Percentiles rank a stretch among this genome's conserved stretches.
Conservation (phyloP, 2,329 filamentous ascomycete species). For the Arthrobotrys sinensis region DNA sequence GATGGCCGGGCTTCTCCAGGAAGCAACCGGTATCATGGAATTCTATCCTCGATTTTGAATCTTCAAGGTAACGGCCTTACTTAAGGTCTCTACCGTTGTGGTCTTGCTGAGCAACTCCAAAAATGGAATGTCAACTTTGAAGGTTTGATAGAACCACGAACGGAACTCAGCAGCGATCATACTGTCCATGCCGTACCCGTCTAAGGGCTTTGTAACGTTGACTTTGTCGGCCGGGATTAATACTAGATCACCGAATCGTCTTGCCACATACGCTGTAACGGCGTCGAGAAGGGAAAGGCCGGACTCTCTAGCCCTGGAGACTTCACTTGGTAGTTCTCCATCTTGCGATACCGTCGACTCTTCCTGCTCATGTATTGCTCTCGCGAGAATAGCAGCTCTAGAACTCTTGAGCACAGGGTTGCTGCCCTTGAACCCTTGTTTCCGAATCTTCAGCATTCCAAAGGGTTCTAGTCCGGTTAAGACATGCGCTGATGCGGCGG, state of each 20-base stretch:
- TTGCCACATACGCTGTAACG: conserved; percentile 5
- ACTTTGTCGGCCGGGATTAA: conserved; percentile 29
- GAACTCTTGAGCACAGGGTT: conserved; percentile 5
- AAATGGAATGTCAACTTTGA: conserved; percentile 67
- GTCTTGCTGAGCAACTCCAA: conserved; percentile 61
- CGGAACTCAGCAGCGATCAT: conserved; percentile 69
- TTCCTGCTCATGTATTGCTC: conserved; percentile 27
- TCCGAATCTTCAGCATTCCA: background rate
- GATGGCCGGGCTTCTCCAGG: no score
- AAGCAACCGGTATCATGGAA: no score
- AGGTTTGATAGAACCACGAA: conserved; percentile 66
- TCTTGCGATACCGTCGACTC: background rate
- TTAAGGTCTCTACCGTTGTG: conserved; percentile 65
- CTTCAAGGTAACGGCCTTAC: conserved; percentile 1
- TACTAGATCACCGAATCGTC: conserved; percentile 10
- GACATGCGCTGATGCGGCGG: conserved; percentile 13
- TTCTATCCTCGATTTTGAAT: background rate
- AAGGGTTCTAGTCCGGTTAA: conserved; percentile 37
- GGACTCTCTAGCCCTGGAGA: conserved; percentile 11
- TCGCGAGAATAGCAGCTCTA: conserved; percentile 19
- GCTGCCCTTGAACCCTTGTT: background rate
- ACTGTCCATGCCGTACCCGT: conserved; percentile 67
- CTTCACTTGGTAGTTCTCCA: conserved; percentile 18
- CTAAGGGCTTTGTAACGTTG: conserved; percentile 61
- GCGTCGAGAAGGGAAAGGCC: conserved; percentile 4